These are phyloP conservation scores for Arbutus unedo DNA, from an alignment of 148 eudicot species.

Conservation along the genomic window DNA sequence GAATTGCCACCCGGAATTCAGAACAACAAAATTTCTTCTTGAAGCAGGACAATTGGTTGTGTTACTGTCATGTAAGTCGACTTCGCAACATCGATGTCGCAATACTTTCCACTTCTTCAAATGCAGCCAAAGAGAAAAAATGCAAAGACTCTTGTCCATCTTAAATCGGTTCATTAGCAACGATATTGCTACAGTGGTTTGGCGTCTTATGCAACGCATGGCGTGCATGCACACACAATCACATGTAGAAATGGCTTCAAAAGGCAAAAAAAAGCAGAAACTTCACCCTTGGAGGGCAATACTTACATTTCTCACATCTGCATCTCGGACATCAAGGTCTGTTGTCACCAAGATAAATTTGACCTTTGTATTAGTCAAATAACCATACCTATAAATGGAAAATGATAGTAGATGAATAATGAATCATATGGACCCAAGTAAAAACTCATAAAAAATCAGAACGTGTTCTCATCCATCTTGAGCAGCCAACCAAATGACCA, in stretches of 20 bases:
- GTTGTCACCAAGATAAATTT: conserved; percentile 94
- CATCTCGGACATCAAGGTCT: conserved; percentile 88
- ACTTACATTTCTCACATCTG: conserved; percentile 95
- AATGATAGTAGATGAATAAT: conserved; percentile 7
- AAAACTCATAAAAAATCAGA: not conserved
- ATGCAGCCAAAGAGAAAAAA: conserved; percentile 9
- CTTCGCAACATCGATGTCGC: not conserved
- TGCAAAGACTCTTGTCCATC: not conserved
- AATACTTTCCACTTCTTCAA: not conserved
- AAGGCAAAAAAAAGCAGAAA: not conserved
- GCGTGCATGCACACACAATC: no score
- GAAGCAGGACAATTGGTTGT: not conserved
- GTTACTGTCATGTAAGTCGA: not conserved
- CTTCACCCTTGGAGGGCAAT: not conserved
- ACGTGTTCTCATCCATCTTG: not conserved
- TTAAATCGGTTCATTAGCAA: not conserved
- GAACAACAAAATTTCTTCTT: not conserved
- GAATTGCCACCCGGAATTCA: not conserved
- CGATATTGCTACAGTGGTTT: not conserved
- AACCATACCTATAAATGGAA: conserved; percentile 70
- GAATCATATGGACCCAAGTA: conserved; percentile 9
- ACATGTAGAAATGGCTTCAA: not conserved
- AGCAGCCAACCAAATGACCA: not conserved
- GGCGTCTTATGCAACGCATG: not conserved
- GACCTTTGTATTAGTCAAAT: conserved; percentile 91